A percentile compares a stretch with the other conserved stretches of the same genome.
Conservation (phyloP, 495 filamentous ascomycete species). For the Xylaria bambusicola region DNA sequence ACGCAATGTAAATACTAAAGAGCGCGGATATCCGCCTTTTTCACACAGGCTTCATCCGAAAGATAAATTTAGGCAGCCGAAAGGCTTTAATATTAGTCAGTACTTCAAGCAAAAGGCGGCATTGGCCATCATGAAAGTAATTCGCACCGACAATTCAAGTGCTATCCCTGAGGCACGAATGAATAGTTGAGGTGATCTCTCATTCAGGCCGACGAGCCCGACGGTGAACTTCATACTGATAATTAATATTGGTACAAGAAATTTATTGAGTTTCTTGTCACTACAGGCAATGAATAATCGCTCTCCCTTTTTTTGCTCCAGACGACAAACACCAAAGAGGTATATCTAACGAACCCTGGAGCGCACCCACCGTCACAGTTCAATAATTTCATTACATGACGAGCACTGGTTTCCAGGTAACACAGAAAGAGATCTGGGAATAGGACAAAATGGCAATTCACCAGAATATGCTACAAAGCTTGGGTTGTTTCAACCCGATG, state of each 20-base stretch:
- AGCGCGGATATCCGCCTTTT: too few species aligned
- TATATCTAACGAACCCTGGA: constrained; percentile 34
- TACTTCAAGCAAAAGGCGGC: too few species aligned
- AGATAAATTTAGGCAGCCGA: too few species aligned
- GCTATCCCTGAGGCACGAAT: too few species aligned
- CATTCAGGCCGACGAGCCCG: too few species aligned
- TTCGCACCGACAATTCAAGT: too few species aligned
- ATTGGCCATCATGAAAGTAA: too few species aligned
- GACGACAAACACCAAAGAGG: constrained; percentile 32
- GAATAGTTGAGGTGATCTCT: too few species aligned
- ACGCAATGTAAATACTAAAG: too few species aligned
- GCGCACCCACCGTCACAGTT: constrained; percentile 25
- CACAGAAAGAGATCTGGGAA: constrained; percentile 31
- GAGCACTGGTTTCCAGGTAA: constrained; percentile 31
- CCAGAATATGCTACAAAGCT: constrained; percentile 17
- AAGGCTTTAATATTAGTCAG: too few species aligned
- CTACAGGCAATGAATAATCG: constrained; percentile 33
- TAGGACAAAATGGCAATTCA: constrained; percentile 26
- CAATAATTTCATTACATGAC: constrained; percentile 31
- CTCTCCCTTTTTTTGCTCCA: constrained; percentile 23
- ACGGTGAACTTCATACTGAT: background rate
- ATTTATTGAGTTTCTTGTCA: constrained; percentile 31
- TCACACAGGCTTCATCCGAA: too few species aligned
- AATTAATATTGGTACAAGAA: constrained; percentile 17
- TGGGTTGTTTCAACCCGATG: background rate